Base-by-base conservation (phyloP, 805 yeast species). In the Groenewaldozyma salmanticensis region DNA sequence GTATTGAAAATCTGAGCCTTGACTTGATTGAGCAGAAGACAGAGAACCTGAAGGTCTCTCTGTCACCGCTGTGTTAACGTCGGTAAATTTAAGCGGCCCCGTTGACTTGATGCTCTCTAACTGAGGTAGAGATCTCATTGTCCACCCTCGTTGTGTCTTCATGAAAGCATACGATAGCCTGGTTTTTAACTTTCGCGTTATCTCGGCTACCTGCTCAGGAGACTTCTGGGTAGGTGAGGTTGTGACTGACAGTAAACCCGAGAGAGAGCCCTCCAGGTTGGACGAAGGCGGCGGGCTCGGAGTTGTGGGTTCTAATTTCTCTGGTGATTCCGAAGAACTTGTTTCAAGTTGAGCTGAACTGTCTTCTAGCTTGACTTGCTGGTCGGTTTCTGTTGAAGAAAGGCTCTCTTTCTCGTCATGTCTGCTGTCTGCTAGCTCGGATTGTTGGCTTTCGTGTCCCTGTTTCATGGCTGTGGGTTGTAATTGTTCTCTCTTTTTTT, bases 171-270 rank as follows among this genome's bases (percentile, higher is more conserved):
- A 50, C 15, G 42, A 24, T 17, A 42, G 35, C 27, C 44, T 41
- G 19, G 43, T 49, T 18, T 46, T 39, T 32, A 51, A 35, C 37
- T 45, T 51, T n/a, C 57, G 55, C 3, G 81, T 59, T 5, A 56
- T 63, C 2, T 83, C 92, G 47, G 68, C 73, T 16, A 45, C 18
- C 32, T 31, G 19, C 32, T 45, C 48, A 16, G 40, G 46, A 31
- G 41, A 31, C 37, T 34, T 18, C 13, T 7, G 7, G 11, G 29
- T 24, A 7, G 29, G 29, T 24, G 13, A 9, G 29, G 7, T 13
- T 24, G 29, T 24, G 7, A 24, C 29, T 24, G 29, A 24, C 29
- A 24, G 13, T 9, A 24, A 13, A 13, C 29, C 29, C 7, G 29
- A 24, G 13, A 24, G 29, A 24, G 29, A 24, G 11, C 29, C 29